phyloP scores from a whole-genome alignment of 2,329 filamentous ascomycete genomes.

The Botrytis pseudocinerea region DNA sequence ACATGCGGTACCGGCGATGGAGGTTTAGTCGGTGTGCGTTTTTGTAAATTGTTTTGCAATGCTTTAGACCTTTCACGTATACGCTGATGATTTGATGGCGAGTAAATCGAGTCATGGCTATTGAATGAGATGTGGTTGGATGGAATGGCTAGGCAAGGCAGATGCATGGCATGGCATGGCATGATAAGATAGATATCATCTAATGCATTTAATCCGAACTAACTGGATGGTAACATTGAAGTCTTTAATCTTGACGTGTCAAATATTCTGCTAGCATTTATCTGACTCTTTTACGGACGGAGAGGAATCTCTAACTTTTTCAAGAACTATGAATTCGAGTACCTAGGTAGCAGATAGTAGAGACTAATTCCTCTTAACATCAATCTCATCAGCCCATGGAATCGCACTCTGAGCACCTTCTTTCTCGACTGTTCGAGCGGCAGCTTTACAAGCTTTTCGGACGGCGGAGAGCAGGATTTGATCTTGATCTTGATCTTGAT shows the following conservation, averaged over 20 bases:
- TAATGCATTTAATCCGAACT: background rate
- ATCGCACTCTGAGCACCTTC: constrained; percentile 66
- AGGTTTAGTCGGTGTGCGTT: background rate
- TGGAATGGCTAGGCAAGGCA: background rate
- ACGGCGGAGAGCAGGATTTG: constrained; percentile 47
- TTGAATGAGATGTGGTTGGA: constrained; percentile 4
- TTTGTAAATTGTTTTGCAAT: background rate
- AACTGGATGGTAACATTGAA: background rate
- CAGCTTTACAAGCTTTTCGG: constrained; percentile 59
- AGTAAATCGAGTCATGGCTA: constrained; percentile 1
- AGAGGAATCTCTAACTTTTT: background rate
- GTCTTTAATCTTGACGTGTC: background rate
- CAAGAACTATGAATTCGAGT: background rate
- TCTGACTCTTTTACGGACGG: background rate
- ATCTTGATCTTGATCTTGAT: background rate
- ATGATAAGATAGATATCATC: constrained; percentile 2
- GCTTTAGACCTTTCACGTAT: constrained; percentile 12
- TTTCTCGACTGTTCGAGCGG: constrained; percentile 65
- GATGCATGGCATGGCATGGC: background rate
- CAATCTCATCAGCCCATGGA: constrained; percentile 60
- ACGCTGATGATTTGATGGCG: constrained; percentile 8
- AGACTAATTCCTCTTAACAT: background rate
- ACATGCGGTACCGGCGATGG: constrained; percentile 9
- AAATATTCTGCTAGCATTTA: background rate
- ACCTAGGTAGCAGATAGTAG: background rate